Percentiles rank a stretch among this genome's conserved stretches.
Conservation (phyloP, 2,329 filamentous ascomycete species). For the Lachnum nothofagi region DNA sequence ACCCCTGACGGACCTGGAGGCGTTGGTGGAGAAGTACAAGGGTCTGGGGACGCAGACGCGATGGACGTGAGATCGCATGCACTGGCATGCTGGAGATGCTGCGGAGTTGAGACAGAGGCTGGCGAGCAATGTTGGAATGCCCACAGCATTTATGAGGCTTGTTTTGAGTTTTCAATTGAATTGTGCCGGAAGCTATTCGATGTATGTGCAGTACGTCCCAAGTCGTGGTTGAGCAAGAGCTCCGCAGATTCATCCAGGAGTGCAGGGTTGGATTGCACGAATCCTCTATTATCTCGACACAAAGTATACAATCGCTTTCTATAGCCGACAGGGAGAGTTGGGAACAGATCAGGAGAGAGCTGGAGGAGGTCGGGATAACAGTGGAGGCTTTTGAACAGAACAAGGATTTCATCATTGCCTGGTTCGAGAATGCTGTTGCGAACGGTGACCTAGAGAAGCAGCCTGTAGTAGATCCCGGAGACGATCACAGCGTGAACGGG, state of each 20-base stretch:
- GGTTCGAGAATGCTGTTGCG: slow-evolving; percentile 6
- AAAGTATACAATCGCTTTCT: slow-evolving; percentile 4
- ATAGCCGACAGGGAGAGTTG: slow-evolving; percentile 4
- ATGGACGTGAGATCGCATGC: slow-evolving; percentile 28
- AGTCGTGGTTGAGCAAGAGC: slow-evolving; percentile 1
- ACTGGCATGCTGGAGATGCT: slow-evolving; percentile 22
- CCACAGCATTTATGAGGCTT: slow-evolving; percentile 10
- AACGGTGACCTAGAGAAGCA: slow-evolving; percentile 6
- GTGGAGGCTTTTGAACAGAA: slow-evolving; percentile 5
- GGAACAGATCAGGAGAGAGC: slow-evolving; percentile 10
- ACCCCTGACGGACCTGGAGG: slow-evolving; percentile 20
- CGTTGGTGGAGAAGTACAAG: slow-evolving; percentile 13
- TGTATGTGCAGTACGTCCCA: slow-evolving; percentile 7
- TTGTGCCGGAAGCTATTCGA: neutral
- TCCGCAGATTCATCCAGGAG: slow-evolving; percentile 5
- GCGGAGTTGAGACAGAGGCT: slow-evolving; percentile 20
- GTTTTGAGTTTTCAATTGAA: neutral
- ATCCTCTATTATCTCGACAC: slow-evolving; percentile 7
- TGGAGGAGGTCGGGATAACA: slow-evolving; percentile 11
- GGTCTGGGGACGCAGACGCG: slow-evolving; percentile 9
- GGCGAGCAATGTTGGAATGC: slow-evolving; percentile 26
- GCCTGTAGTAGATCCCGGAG: too few relatives aligned
- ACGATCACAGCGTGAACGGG: too few relatives aligned
- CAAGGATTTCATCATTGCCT: slow-evolving; percentile 8
- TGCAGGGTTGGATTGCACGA: slow-evolving; percentile 9